Evolutionary conservation across 345 rosid genomes (phyloP).

Genomic region (Cardamine resedifolia): DNA sequence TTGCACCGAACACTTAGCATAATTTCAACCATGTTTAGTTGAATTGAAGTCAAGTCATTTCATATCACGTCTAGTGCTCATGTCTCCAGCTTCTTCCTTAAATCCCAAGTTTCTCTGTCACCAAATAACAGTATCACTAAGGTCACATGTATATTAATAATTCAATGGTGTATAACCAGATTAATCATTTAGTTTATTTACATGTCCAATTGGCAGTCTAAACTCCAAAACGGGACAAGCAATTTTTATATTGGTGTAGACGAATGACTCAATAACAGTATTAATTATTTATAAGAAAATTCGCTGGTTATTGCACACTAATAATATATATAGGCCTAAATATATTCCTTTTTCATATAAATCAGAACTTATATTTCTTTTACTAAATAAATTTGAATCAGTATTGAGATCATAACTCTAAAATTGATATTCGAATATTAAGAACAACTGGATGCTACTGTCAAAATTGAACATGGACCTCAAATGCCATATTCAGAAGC

Average conservation of each 20-base stretch:
- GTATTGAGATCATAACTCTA: not conserved
- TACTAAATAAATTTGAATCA: not conserved
- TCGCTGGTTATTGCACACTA: not conserved
- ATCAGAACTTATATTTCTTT: not conserved
- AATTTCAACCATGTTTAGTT: slow-evolving; percentile 34
- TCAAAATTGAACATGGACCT: not conserved
- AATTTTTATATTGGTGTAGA: not conserved
- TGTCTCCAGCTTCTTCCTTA: slow-evolving; percentile 26
- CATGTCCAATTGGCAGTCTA: not conserved
- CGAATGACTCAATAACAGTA: not conserved
- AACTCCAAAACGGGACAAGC: not conserved
- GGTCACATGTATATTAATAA: not conserved
- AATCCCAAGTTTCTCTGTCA: slow-evolving; percentile 9
- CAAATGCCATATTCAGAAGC: not conserved
- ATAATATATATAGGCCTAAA: not conserved
- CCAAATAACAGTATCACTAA: not conserved
- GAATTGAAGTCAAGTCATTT: slow-evolving; percentile 24
- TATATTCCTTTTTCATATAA: not conserved
- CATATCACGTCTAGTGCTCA: slow-evolving; percentile 23
- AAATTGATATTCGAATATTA: not conserved
- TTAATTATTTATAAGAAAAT: not conserved
- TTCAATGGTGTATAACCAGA: not conserved
- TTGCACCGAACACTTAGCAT: slow-evolving; percentile 35
- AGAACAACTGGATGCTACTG: not conserved
- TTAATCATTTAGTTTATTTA: not conserved